These are phyloP conservation scores for Suillus tomentosus DNA, from an alignment of 768 basidiomycete genomes.

Conservation along the genomic window DNA sequence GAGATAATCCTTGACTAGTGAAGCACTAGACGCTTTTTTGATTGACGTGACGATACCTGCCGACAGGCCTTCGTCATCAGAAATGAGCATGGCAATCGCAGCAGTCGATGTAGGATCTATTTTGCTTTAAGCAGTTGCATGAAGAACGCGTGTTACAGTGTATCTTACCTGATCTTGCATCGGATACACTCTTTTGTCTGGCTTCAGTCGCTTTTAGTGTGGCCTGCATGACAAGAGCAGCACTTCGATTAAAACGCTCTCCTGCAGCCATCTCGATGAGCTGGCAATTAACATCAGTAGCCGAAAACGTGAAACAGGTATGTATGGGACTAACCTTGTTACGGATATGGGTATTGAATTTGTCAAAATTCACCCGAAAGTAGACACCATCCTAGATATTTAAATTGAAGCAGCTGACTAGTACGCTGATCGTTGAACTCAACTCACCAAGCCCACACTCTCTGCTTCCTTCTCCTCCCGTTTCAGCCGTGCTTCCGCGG, in stretches of 20 bases:
- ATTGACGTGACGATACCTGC: constrained; percentile 59
- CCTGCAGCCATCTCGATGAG: constrained; percentile 74
- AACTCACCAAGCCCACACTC: constrained; percentile 68
- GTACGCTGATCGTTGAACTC: constrained; percentile 27
- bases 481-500: constrained; percentile 61
- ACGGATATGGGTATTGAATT: constrained; percentile 83
- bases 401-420: neutral
- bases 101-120: constrained; percentile 69
- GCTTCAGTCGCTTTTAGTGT: constrained; percentile 69
- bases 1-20: constrained; percentile 78
- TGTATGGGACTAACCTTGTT: constrained; percentile 63
- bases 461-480: constrained; percentile 76
- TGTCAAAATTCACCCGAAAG: constrained; percentile 88
- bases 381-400: constrained; percentile 61
- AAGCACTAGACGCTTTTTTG: constrained; percentile 54
- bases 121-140: constrained; percentile 4
- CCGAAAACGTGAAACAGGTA: neutral
- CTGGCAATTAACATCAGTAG: constrained; percentile 41
- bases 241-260: constrained; percentile 78
- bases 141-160: constrained; percentile 11
- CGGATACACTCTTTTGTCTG: constrained; percentile 60
- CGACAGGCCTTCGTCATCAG: constrained; percentile 63
- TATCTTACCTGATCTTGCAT: constrained; percentile 60
- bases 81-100: constrained; percentile 61
- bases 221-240: constrained; percentile 71